These are phyloP conservation scores for Zea luxurians DNA, from an alignment of 176 grass and related monocot species.

Conservation along the genomic window DNA sequence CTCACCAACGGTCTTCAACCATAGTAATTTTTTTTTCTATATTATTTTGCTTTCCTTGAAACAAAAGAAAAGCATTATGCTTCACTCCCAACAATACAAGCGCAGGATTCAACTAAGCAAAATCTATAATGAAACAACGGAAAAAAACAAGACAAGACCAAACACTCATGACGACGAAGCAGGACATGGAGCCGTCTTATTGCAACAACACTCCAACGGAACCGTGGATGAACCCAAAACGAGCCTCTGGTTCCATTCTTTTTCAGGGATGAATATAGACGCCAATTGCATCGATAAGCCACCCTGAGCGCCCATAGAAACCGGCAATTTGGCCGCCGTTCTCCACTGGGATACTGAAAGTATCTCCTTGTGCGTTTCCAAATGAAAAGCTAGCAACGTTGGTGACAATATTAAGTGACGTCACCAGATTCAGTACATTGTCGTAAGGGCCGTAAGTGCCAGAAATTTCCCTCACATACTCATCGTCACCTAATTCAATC, in stretches of 20 bases:
- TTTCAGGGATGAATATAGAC: background rate
- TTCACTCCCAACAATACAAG: too few species aligned
- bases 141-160: too few species aligned
- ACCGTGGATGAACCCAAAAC: background rate
- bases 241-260: background rate
- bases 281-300: background rate
- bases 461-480: background rate
- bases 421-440: background rate
- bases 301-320: background rate
- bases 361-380: background rate
- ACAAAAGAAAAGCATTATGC: too few species aligned
- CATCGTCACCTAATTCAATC: background rate
- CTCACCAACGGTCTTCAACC: too few species aligned
- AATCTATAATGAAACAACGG: too few species aligned
- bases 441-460: background rate
- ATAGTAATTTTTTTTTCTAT: too few species aligned
- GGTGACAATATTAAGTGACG: background rate
- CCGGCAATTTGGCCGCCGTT: background rate
- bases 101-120: too few species aligned
- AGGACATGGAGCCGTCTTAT: background rate
- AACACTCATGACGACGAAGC: too few species aligned
- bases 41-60: too few species aligned
- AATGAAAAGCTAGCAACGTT: background rate
- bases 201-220: background rate
- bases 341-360: background rate